phyloP scores from a whole-genome alignment of 2,329 filamentous ascomycete genomes.

The Fusarium bactridioides region DNA sequence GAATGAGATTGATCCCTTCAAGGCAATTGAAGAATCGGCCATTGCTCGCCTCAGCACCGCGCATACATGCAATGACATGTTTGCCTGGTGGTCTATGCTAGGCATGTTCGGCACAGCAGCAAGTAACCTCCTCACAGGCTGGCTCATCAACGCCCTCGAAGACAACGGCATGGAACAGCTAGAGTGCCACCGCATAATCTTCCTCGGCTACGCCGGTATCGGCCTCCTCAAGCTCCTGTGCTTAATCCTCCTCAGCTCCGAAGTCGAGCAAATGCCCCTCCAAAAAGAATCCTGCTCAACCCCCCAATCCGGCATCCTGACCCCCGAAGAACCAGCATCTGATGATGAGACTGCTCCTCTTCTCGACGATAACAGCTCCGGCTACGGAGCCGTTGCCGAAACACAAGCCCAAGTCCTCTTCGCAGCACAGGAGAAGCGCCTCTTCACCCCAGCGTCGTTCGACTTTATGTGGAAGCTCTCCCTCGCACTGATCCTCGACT shows the following conservation, averaged over 20 bases:
- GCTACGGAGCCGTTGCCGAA: constrained; percentile 12
- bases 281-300: constrained; percentile 17
- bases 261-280: constrained; percentile 15
- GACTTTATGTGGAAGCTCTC: constrained; percentile 36
- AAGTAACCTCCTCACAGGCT: constrained; percentile 32
- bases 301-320: background rate
- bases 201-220: constrained; percentile 25
- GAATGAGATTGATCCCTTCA: constrained; percentile 39
- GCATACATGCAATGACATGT: constrained; percentile 35
- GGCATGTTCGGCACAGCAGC: constrained; percentile 35
- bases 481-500: constrained; percentile 28
- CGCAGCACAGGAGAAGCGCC: background rate
- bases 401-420: background rate
- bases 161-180: constrained; percentile 7
- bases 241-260: constrained; percentile 12
- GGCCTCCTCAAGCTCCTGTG: constrained; percentile 28
- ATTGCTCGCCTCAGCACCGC: constrained; percentile 31
- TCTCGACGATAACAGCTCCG: background rate
- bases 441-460: constrained; percentile 29
- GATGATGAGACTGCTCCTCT: constrained; percentile 19
- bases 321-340: background rate
- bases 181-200: constrained; percentile 26
- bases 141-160: constrained; percentile 24
- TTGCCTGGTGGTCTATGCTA: constrained; percentile 38
- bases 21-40: constrained; percentile 34